Percentiles rank a stretch among this genome's conserved stretches.
Conservation (phyloP, 371 early-diverging fungal genomes). For the Batkoa obscura region DNA sequence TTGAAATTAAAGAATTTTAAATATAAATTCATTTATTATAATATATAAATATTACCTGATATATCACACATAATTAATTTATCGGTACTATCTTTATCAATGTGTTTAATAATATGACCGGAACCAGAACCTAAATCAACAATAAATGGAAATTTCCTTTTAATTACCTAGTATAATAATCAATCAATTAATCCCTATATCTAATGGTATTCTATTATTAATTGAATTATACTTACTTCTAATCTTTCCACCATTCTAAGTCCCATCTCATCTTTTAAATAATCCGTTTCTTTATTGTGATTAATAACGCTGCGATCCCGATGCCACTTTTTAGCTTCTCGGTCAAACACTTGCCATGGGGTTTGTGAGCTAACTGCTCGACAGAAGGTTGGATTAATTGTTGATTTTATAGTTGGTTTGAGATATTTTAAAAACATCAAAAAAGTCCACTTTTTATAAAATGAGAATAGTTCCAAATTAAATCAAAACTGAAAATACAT, state of each 20-base stretch:
- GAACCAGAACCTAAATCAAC: constrained; percentile 81
- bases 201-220: not conserved
- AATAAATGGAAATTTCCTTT: constrained; percentile 57
- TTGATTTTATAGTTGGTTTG: too few species aligned
- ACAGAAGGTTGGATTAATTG: too few species aligned
- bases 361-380: too few species aligned
- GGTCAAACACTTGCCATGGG: too few species aligned
- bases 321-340: constrained; percentile 50
- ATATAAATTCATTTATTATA: too few species aligned
- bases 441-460: too few species aligned
- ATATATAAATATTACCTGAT: constrained; percentile 25
- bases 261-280: constrained; percentile 81
- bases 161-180: constrained; percentile 41
- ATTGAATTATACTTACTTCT: constrained; percentile 18
- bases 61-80: constrained; percentile 72
- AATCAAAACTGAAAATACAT: too few species aligned
- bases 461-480: too few species aligned
- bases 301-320: constrained; percentile 54
- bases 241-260: constrained; percentile 71
- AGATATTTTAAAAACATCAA: too few species aligned
- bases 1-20: too few species aligned
- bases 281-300: constrained; percentile 56
- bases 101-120: constrained; percentile 67
- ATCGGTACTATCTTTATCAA: constrained; percentile 59
- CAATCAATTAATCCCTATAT: not conserved